Conservation (phyloP, 257 asterid genomes). For the Jacaranda mimosifolia region DNA sequence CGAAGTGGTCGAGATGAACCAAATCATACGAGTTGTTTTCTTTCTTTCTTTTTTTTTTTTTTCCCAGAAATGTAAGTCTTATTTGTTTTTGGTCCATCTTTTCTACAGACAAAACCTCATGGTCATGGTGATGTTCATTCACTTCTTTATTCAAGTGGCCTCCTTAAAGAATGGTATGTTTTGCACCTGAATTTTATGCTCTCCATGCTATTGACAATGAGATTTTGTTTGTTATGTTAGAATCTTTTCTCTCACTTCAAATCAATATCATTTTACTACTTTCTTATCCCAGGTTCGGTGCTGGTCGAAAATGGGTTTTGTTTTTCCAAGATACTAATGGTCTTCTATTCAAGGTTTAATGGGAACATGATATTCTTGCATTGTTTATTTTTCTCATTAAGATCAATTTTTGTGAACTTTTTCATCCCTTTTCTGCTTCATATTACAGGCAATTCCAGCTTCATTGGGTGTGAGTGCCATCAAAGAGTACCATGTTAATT, state of each 20-base stretch:
- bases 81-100: constrained; percentile 18
- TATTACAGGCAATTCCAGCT: constrained; percentile 87
- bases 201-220: constrained; percentile 12
- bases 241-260: constrained; percentile 15
- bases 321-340: constrained; percentile 99
- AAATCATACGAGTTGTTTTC: constrained; percentile 16
- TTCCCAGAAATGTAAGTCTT: constrained; percentile 14
- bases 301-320: constrained; percentile 91
- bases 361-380: constrained; percentile 22
- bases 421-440: constrained; percentile 25
- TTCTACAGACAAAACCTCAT: constrained; percentile 91
- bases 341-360: constrained; percentile 89
- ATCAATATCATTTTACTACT: constrained; percentile 24
- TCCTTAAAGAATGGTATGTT: constrained; percentile 85
- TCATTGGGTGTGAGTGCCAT: constrained; percentile 91
- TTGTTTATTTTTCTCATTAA: constrained; percentile 17
- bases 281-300: constrained; percentile 65
- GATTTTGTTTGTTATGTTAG: background rate
- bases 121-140: constrained; percentile 99
- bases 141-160: constrained; percentile 90
- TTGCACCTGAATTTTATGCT: constrained; percentile 26
- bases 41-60: background rate
- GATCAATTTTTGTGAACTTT: constrained; percentile 1
- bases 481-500: constrained; percentile 90
- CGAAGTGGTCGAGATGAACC: constrained; percentile 23